phyloP scores from a whole-genome alignment of 176 grass and related monocot species.

The sorghum (Sorghum bicolor) region Sorghum_bicolor_NCBIv3 NC_012871.2:71626501-71627000 shows the following conservation, averaged over 20 bases:
- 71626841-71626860: constrained; percentile 92
- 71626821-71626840: constrained; percentile 79
- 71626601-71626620: background rate
- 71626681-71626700: constrained; percentile 63
- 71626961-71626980: background rate
- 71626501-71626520: constrained; percentile 96
- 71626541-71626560: constrained; percentile 51
- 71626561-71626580: constrained; percentile 60
- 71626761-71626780: background rate
- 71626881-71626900: constrained; percentile 13
- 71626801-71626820: constrained; percentile 83
- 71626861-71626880: constrained; percentile 9
- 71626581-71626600: background rate
- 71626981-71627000: background rate
- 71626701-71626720: constrained; percentile 70
- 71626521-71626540: constrained; percentile 72
- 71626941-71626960: background rate
- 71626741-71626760: background rate
- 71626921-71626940: background rate
- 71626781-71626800: constrained; percentile 10
- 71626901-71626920: background rate
- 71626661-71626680: constrained; percentile 22
- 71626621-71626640: background rate
- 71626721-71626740: constrained; percentile 76
- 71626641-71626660: constrained; percentile 13